These are phyloP conservation scores for Spergularia azorica DNA, from an alignment of 179 eudicot species.

Conservation along the genomic window DNA sequence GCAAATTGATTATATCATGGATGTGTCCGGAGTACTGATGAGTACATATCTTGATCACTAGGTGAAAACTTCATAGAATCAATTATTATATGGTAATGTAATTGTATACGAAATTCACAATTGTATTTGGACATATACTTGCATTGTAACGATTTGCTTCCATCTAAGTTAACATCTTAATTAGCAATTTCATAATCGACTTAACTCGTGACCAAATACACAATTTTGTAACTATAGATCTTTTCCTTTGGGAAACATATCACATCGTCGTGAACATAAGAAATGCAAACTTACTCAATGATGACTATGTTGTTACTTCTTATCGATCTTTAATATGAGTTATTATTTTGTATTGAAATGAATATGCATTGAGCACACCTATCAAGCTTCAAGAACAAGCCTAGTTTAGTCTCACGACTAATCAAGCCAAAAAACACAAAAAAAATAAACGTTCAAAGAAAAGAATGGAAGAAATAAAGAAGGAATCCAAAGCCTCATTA, in stretches of 20 bases:
- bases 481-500: constrained; percentile 7
- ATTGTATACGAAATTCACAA: not conserved
- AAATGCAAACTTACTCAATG: not conserved
- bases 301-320: too few relatives aligned
- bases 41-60: not conserved
- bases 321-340: too few relatives aligned
- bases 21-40: too few relatives aligned
- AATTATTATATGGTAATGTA: not conserved
- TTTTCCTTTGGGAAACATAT: not conserved
- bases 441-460: not conserved
- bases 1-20: too few relatives aligned
- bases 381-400: not conserved
- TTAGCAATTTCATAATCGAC: too few relatives aligned
- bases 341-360: too few relatives aligned
- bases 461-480: not conserved
- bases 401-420: not conserved
- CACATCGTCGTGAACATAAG: not conserved
- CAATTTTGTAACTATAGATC: not conserved
- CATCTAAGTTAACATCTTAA: not conserved
- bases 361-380: too few relatives aligned
- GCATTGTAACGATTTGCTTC: not conserved
- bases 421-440: not conserved
- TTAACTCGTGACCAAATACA: too few relatives aligned
- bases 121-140: not conserved
- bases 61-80: not conserved